Evolutionary conservation across 306 rosid genomes (phyloP), one percentile per base, ranked within the genome.

Genomic region (Dryas octopetala): DNA sequence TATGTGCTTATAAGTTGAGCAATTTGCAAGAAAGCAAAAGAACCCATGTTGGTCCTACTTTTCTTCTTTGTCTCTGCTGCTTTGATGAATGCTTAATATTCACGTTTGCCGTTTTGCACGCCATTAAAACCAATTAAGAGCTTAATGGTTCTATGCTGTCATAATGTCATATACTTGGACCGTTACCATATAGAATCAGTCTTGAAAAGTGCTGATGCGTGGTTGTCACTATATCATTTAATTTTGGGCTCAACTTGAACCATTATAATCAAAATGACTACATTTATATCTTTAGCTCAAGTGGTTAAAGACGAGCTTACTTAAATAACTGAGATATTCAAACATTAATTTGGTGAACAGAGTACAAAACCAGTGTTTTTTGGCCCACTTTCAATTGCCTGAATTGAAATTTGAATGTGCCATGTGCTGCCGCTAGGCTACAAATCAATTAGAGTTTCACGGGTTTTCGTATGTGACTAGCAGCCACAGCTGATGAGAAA

Each of bases 71-170:
- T 64, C 50, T 32, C 50, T 3, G 17, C 49, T 43, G 60, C 48
- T 28, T 57, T 57, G 61, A 55, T 57, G 23, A 48, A 43, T 61
- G 60, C 71, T 79, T 68, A 68, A 52, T 45, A n/a, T 38, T 23
- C 60, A 74, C 65, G 52, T 62, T 53, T 73, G 54, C 26, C 58
- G 28, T 50, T 43, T 58, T 72, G 46, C 76, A 54, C 49, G 6
- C 62, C 52, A 47, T 62, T 46, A 54, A 32, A 32, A 32, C 38
- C 38, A 32, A 58, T 64, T 64, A 11, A 23, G 38, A 78, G 9
- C 1, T 32, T 15, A 6, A 11, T 41, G 12, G 46, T 50, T 19
- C 47, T 28, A 10, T 44, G 9, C 48, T 23, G 17, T 64, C 55
- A 48, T 15, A 75, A 57, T 1, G 10, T 54, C 66, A 57, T 51